These are phyloP conservation scores for Eucalyptus pauciflora DNA, from an alignment of 345 rosid genomes.

Conservation along the genomic window DNA sequence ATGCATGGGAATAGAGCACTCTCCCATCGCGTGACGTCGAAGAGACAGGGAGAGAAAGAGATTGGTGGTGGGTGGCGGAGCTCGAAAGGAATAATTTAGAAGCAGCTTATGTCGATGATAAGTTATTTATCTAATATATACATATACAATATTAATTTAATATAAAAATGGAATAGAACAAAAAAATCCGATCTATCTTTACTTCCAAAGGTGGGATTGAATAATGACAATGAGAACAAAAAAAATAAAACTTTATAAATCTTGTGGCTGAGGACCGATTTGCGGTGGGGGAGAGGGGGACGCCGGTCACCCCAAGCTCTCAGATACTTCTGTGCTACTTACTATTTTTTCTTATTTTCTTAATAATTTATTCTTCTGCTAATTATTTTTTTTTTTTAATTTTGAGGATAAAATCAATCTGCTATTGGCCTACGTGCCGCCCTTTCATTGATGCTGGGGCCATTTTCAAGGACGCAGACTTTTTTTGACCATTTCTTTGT, in stretches of 20 bases:
- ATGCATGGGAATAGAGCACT: too few species aligned
- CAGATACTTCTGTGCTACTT: background rate
- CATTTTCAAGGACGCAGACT: background rate
- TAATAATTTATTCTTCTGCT: background rate
- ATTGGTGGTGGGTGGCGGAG: background rate
- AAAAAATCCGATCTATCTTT: background rate
- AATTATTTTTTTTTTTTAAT: background rate
- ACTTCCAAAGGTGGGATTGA: background rate
- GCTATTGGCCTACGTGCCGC: background rate
- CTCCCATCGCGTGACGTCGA: background rate
- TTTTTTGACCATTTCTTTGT: background rate
- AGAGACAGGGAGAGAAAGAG: background rate
- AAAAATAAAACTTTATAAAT: background rate
- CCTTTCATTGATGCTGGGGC: background rate
- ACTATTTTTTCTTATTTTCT: background rate
- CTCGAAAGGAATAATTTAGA: background rate
- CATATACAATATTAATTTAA: background rate
- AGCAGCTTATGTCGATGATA: background rate
- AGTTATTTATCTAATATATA: background rate
- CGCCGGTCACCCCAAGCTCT: background rate
- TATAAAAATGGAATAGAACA: background rate
- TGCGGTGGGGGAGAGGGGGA: conserved; percentile 15
- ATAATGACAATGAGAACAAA: background rate
- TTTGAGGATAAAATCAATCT: background rate
- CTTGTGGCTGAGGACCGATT: conserved; percentile 21